These are phyloP conservation scores for Tagetes erecta DNA, from an alignment of 129 eudicot species.

Conservation along the genomic window DNA sequence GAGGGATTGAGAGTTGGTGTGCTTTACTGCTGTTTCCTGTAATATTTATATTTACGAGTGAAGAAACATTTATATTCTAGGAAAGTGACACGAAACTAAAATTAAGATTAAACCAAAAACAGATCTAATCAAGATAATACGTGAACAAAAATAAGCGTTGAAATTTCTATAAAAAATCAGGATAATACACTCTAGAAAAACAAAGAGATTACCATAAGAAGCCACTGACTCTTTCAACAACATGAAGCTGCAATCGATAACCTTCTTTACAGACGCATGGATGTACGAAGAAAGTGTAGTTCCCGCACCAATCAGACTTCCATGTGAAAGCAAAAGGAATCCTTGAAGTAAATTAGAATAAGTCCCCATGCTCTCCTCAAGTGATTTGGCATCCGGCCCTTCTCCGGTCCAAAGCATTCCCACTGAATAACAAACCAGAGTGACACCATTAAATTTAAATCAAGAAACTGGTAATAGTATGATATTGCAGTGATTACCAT, in stretches of 20 bases:
- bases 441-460: conserved; percentile 8
- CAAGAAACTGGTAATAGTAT: conserved; percentile 2
- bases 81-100: not conserved
- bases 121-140: not conserved
- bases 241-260: conserved; percentile 80
- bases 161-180: not conserved
- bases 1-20: conserved; percentile 62
- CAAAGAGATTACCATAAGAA: conserved; percentile 68
- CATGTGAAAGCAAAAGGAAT: conserved; percentile 74
- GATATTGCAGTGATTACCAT: not conserved
- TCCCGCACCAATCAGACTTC: conserved; percentile 81
- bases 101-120: not conserved
- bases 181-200: too few species aligned
- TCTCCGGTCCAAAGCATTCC: conserved; percentile 90
- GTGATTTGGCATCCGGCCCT: conserved; percentile 59
- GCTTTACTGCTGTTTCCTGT: conserved; percentile 57
- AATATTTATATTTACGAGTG: not conserved
- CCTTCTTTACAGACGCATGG: conserved; percentile 63
- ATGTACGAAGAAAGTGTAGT: conserved; percentile 73
- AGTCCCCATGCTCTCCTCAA: conserved; percentile 84
- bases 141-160: not conserved
- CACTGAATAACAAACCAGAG: conserved; percentile 39
- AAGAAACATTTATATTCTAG: not conserved
- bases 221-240: conserved; percentile 66
- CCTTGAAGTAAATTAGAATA: conserved; percentile 86